Base-by-base conservation (phyloP, 164 flowering plant species). In the Liriodendron chinense region DNA sequence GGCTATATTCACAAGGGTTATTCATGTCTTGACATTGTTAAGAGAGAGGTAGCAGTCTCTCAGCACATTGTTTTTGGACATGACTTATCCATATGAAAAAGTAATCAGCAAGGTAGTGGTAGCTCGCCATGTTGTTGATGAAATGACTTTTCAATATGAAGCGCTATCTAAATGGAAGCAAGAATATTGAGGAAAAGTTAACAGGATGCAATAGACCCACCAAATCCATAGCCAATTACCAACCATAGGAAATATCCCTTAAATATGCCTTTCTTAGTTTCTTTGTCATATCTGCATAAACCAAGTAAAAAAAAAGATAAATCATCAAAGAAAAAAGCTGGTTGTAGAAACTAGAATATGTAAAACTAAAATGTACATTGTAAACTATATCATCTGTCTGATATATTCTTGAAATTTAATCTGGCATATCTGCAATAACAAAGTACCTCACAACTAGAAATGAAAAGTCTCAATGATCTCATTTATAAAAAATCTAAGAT, bases 201-300 rank as follows among this genome's bases (percentile, higher is more conserved):
- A 34, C 43, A 34, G 47, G 69, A 43, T 5, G 6, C 2, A 13
- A 5, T 12, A 28, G 50, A 86, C 95, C 74, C 72, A 95, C 98
- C 98, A 79, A 82, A n/a, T 71, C 91, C 98, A 82, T 95, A 95
- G 79, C 98, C 98, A 76, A 89, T 57, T 28, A 71, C 70, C 86
- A 89, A 73, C 95, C 96, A 95, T 48, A 90, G 84, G 78, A 93
- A 95, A 82, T 95, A 95, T 76, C 97, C 98, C 71, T 79, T 81
- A 34, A 77, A 26, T 12, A 85, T 1, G 47, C 90, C 78, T 84
- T 86, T 93, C 86, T 89, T 92, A 28, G 80, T 90, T 63, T 80
- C 83, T 82, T 83, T 90, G 83, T 95, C 98, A 84, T 71, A 95
- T 86, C 98, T 95, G 90, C 84, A 77, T 49, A 50, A 82, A 72